These are phyloP conservation scores for Fusarium lateritium DNA, from an alignment of 2,329 filamentous ascomycete genomes.

Conservation along the genomic window DNA sequence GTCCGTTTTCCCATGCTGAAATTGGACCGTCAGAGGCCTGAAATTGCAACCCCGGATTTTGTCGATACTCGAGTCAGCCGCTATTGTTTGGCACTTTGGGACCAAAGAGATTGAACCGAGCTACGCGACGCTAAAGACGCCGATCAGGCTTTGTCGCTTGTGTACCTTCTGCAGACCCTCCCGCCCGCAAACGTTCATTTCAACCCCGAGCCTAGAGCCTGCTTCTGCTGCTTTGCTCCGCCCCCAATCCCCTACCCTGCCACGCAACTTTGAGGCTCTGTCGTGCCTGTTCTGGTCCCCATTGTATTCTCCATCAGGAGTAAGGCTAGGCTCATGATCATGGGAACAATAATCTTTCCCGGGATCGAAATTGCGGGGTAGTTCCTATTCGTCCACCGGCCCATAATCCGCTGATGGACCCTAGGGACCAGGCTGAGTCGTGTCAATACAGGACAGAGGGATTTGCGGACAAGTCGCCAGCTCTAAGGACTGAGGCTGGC, in stretches of 20 bases:
- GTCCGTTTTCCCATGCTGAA: neutral
- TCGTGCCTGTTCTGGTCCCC: slow-evolving; percentile 3
- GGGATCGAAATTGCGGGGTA: slow-evolving; percentile 25
- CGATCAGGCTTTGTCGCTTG: slow-evolving; percentile 20
- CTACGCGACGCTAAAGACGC: slow-evolving; percentile 21
- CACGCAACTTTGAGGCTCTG: slow-evolving; percentile 36
- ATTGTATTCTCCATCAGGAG: slow-evolving; percentile 11
- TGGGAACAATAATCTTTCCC: neutral
- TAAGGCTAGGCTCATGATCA: slow-evolving; percentile 23
- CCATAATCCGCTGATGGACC: slow-evolving; percentile 5
- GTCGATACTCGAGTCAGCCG: slow-evolving; percentile 27
- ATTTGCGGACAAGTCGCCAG: slow-evolving; percentile 19
- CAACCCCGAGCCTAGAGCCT: neutral
- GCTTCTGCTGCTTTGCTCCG: slow-evolving; percentile 14
- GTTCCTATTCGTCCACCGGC: neutral
- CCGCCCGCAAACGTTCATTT: slow-evolving; percentile 12
- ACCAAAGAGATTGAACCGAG: slow-evolving; percentile 4
- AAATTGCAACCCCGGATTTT: slow-evolving; percentile 25
- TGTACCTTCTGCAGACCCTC: slow-evolving; percentile 7
- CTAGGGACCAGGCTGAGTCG: slow-evolving; percentile 21
- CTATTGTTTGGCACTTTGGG: slow-evolving; percentile 6
- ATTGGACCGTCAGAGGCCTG: slow-evolving; percentile 13
- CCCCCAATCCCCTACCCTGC: neutral
- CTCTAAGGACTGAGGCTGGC: slow-evolving; percentile 34
- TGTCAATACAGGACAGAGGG: slow-evolving; percentile 14